These are phyloP conservation scores for Trifolium subterraneum DNA, from an alignment of 306 rosid genomes.

Conservation along the genomic window DNA sequence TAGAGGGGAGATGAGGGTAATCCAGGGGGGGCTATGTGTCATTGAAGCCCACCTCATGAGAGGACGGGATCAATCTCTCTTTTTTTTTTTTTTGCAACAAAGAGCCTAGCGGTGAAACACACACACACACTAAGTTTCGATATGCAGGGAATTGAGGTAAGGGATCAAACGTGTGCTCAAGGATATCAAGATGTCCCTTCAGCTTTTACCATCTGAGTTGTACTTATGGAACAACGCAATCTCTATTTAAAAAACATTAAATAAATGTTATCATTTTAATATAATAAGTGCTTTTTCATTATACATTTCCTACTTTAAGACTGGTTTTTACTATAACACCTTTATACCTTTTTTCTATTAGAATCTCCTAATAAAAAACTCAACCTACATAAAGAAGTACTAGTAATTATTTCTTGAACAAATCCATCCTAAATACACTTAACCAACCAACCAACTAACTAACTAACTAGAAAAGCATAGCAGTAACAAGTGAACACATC, in stretches of 20 bases:
- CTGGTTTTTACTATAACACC: background rate
- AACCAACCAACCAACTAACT: background rate
- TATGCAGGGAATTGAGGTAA: too few species aligned
- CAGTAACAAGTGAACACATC: too few species aligned
- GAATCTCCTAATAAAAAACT: slow-evolving; percentile 10
- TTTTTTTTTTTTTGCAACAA: too few species aligned
- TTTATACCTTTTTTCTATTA: background rate
- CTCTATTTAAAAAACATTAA: background rate
- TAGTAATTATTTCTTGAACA: background rate
- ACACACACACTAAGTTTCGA: too few species aligned
- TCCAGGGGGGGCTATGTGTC: background rate
- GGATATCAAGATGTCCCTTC: too few species aligned
- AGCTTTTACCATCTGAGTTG: too few species aligned
- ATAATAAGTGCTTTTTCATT: background rate
- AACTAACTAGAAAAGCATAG: too few species aligned
- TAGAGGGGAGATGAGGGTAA: background rate
- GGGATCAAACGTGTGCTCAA: too few species aligned
- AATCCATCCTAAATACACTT: background rate
- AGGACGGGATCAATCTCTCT: too few species aligned
- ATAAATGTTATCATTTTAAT: background rate
- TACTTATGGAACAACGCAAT: background rate
- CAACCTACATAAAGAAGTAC: background rate
- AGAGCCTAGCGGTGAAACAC: too few species aligned
- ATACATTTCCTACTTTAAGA: background rate
- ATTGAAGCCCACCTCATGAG: background rate